Conservation (phyloP, 1,284 basidiomycete species). For the Acaromyces ingoldii region DNA sequence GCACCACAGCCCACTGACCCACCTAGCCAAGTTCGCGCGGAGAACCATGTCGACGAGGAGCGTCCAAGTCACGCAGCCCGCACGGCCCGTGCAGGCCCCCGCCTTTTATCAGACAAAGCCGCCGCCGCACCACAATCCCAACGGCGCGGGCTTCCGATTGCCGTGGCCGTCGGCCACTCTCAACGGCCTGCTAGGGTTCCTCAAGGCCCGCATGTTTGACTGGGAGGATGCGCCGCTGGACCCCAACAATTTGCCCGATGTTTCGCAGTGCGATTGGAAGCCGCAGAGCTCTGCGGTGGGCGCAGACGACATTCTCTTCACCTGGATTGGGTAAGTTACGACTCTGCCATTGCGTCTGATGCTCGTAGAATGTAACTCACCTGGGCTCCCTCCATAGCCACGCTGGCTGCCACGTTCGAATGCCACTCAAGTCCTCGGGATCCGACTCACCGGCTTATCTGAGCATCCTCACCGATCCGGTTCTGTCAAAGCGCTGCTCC, state of each 20-base stretch:
- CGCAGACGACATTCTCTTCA: slow-evolving; percentile 18
- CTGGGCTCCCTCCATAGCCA: slow-evolving; percentile 7
- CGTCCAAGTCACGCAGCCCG: no score
- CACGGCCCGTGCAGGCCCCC: no score
- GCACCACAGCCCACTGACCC: no score
- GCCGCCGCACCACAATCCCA: slow-evolving; percentile 18
- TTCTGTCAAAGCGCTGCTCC: slow-evolving; percentile 28
- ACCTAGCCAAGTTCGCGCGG: no score
- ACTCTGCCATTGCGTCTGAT: neutral
- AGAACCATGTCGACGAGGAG: no score
- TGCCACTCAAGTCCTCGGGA: slow-evolving; percentile 18
- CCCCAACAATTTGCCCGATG: neutral
- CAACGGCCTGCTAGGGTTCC: slow-evolving; percentile 20
- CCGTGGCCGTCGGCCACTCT: slow-evolving; percentile 31
- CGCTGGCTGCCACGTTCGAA: slow-evolving; percentile 28
- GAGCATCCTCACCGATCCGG: slow-evolving; percentile 35
- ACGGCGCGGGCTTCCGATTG: slow-evolving; percentile 17
- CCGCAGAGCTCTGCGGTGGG: neutral
- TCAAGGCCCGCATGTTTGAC: slow-evolving; percentile 28
- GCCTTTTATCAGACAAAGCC: slow-evolving; percentile 24
- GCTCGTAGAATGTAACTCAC: neutral
- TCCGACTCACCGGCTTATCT: slow-evolving; percentile 5
- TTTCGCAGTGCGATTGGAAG: neutral
- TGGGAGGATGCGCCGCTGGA: slow-evolving; percentile 31
- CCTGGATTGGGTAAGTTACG: slow-evolving; percentile 24